Evolutionary conservation across 202 grass and related monocot genomes (phyloP).

Genomic region (Cymbopogon flexuosus): DNA sequence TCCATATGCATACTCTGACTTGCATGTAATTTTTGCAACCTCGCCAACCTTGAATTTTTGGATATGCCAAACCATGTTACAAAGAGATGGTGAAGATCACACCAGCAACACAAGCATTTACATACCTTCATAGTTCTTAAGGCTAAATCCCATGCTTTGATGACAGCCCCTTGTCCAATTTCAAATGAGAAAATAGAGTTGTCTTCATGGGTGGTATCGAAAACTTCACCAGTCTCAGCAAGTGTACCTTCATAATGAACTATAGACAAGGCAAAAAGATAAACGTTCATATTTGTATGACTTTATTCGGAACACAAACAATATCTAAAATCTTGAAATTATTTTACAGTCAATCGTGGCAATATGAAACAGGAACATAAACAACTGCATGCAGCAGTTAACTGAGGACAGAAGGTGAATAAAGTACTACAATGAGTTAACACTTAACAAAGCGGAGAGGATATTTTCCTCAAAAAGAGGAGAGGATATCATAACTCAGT

Average conservation of each 20-base stretch:
- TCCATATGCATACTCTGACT: conserved; percentile 92
- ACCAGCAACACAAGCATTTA: background rate
- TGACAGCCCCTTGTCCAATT: conserved; percentile 74
- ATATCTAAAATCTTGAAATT: background rate
- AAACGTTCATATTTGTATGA: background rate
- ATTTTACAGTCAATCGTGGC: background rate
- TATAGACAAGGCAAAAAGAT: conserved; percentile 31
- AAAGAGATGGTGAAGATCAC: background rate
- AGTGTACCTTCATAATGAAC: conserved; percentile 95
- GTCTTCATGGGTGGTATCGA: conserved; percentile 94
- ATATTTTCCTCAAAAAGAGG: no score
- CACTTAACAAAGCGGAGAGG: background rate
- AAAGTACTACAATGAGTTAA: background rate
- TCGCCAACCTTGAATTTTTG: conserved; percentile 75
- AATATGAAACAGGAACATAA: background rate
- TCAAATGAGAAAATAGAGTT: conserved; percentile 95
- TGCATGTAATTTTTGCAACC: conserved; percentile 87
- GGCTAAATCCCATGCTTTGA: conserved; percentile 92
- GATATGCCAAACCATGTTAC: conserved; percentile 25
- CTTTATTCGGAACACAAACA: background rate
- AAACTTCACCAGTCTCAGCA: conserved; percentile 82
- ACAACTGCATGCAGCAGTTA: background rate
- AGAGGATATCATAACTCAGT: background rate
- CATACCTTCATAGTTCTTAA: conserved; percentile 92
- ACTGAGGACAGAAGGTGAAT: background rate